phyloP scores from a whole-genome alignment of 805 yeast genomes.

The Pichia manshurica region DNA sequence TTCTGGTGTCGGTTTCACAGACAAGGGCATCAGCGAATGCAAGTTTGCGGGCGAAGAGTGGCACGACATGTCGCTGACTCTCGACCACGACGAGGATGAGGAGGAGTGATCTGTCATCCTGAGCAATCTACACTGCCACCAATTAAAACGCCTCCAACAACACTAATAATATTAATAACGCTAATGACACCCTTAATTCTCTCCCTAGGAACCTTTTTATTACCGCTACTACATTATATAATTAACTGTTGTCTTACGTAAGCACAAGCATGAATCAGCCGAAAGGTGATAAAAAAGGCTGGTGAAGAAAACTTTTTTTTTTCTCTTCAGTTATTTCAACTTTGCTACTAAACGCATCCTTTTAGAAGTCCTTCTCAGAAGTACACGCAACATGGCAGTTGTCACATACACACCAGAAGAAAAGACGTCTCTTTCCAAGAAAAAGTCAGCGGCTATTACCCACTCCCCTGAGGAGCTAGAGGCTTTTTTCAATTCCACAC shows the following conservation, averaged over 20 bases:
- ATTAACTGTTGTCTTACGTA: neutral
- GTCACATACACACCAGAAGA: neutral
- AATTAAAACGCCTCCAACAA: too few relatives aligned
- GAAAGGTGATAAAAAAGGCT: too few relatives aligned
- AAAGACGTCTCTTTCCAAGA: neutral
- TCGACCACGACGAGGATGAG: slow-evolving; percentile 41
- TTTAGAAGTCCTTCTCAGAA: too few relatives aligned
- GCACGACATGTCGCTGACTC: slow-evolving; percentile 47
- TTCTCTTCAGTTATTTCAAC: too few relatives aligned
- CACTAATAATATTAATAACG: too few relatives aligned
- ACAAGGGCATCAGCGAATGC: slow-evolving; percentile 59
- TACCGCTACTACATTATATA: neutral
- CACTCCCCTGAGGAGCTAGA: slow-evolving; percentile 8
- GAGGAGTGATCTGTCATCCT: slow-evolving; percentile 27
- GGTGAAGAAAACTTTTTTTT: too few relatives aligned
- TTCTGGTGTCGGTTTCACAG: slow-evolving; percentile 71
- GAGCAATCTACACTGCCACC: too few relatives aligned
- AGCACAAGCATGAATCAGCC: neutral
- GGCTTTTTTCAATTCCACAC: slow-evolving; percentile 8
- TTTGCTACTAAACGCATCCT: too few relatives aligned
- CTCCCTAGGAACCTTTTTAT: too few relatives aligned
- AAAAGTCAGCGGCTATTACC: neutral
- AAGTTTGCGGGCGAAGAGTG: slow-evolving; percentile 53
- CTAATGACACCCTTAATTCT: too few relatives aligned
- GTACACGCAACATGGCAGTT: slow-evolving; percentile 1